phyloP scores from a whole-genome alignment of 108 stramenopile genomes.

The Heterococcus sp. region DNA sequence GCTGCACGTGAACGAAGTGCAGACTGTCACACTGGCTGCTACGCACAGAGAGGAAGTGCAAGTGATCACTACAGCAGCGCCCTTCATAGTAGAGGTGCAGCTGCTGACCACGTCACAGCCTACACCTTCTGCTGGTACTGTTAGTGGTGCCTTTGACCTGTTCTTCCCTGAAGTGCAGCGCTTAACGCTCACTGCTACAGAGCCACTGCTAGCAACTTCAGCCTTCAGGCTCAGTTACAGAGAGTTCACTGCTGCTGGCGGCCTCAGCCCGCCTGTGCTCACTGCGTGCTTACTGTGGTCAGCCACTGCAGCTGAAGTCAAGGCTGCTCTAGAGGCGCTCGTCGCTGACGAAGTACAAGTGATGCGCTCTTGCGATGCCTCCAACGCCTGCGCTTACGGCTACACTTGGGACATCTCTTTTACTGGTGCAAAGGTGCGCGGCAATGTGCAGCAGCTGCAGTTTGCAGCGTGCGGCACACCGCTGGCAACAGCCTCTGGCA shows the following conservation, averaged over 20 bases:
- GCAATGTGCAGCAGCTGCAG: slow-evolving; percentile 17
- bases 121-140: slow-evolving; percentile 6
- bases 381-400: slow-evolving; percentile 53
- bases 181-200: background rate
- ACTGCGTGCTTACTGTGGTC: background rate
- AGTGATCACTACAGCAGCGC: slow-evolving; percentile 62
- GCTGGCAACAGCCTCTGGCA: slow-evolving; percentile 12
- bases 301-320: slow-evolving; percentile 58
- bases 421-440: slow-evolving; percentile 51
- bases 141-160: slow-evolving; percentile 42
- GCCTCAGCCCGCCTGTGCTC: too few species aligned
- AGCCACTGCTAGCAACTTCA: background rate
- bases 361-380: slow-evolving; percentile 57
- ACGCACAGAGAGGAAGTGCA: slow-evolving; percentile 70
- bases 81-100: slow-evolving; percentile 68
- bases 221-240: slow-evolving; percentile 24
- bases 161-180: slow-evolving; percentile 49
- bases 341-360: slow-evolving; percentile 55
- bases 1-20: slow-evolving; percentile 64
- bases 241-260: background rate
- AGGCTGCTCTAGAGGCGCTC: slow-evolving; percentile 62
- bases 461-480: background rate
- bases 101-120: slow-evolving; percentile 52
- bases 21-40: slow-evolving; percentile 64
- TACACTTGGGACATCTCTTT: slow-evolving; percentile 62